A percentile compares a stretch with the other conserved stretches of the same genome.
phyloP scores from a whole-genome alignment of 495 filamentous ascomycete genomes.

The Annulohypoxylon moriforme region DNA sequence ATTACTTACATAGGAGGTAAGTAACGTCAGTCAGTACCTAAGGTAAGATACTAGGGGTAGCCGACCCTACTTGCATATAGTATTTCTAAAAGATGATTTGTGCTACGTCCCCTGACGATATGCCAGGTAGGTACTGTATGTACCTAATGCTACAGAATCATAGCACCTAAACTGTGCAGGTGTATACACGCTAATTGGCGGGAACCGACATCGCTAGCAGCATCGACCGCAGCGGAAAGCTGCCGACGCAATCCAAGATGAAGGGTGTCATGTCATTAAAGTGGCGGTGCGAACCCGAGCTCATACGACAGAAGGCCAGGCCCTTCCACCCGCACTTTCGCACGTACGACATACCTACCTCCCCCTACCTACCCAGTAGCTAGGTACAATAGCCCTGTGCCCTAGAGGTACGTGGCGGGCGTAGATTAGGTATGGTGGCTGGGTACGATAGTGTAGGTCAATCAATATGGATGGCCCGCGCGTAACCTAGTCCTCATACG shows the following conservation, averaged over 20 bases:
- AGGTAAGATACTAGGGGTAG: too few relatives aligned
- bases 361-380: too few relatives aligned
- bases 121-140: background rate
- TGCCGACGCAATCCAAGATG: background rate
- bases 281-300: slow-evolving; percentile 23
- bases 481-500: slow-evolving; percentile 2
- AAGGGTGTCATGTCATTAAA: slow-evolving; percentile 9
- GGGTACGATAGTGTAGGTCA: too few relatives aligned
- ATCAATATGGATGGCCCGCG: background rate
- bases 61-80: slow-evolving; percentile 18
- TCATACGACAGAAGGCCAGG: background rate
- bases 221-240: slow-evolving; percentile 13
- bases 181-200: background rate
- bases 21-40: too few relatives aligned
- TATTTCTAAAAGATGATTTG: background rate
- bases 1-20: background rate
- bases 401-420: background rate
- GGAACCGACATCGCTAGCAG: slow-evolving; percentile 23
- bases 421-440: slow-evolving; percentile 3
- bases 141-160: background rate
- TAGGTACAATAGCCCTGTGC: too few relatives aligned
- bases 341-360: background rate
- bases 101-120: background rate
- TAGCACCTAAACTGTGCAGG: background rate
- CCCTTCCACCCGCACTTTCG: slow-evolving; percentile 8